phyloP scores from a whole-genome alignment of 257 asterid species.

The Fraxinus cuspidata region DNA sequence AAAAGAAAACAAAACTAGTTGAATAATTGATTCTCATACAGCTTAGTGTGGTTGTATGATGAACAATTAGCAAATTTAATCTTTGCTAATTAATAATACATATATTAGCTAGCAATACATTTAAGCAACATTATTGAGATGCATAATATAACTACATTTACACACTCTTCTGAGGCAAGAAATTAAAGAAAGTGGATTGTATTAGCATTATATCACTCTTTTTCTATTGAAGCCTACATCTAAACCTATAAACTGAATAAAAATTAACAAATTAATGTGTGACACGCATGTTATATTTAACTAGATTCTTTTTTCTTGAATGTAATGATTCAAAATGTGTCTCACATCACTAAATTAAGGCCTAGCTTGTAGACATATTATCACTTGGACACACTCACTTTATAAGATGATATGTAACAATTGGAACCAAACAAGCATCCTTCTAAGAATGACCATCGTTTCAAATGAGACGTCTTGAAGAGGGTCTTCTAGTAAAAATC shows the following conservation, averaged over 20 bases:
- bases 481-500: neutral
- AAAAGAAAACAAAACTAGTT: neutral
- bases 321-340: neutral
- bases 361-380: neutral
- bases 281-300: neutral
- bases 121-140: conserved; percentile 4
- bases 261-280: neutral
- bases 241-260: neutral
- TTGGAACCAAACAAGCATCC: neutral
- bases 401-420: neutral
- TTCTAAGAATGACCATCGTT: neutral
- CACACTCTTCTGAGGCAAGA: conserved; percentile 27
- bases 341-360: too few relatives aligned
- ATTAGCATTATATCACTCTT: neutral
- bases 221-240: neutral
- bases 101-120: neutral
- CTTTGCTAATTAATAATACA: neutral
- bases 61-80: neutral
- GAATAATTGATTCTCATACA: neutral
- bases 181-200: neutral
- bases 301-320: too few relatives aligned
- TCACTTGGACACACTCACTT: neutral
- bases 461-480: neutral
- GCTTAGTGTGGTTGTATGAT: neutral
- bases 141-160: conserved; percentile 17